These are phyloP conservation scores for Trypanosoma melophagium DNA, from an alignment of 208 protist genomes.

Conservation along the genomic window DNA sequence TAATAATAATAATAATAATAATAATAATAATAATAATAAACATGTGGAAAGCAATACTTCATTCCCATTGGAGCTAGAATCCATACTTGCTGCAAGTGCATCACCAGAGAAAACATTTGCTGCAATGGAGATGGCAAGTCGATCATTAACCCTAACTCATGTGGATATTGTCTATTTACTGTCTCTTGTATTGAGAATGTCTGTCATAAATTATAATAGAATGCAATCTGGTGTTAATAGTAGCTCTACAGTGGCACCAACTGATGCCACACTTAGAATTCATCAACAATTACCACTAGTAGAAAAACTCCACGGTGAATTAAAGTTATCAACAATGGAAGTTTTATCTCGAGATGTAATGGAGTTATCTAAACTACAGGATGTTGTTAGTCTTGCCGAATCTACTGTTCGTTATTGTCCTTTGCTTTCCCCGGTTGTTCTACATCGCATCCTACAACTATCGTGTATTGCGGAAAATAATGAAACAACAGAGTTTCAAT, in stretches of 20 bases:
- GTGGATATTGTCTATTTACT: conserved; percentile 11
- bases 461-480: background rate
- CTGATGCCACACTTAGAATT: conserved; percentile 5
- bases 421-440: conserved; percentile 13
- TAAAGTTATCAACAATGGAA: conserved; percentile 14
- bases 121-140: conserved; percentile 12
- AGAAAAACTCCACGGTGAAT: conserved; percentile 7
- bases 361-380: conserved; percentile 6
- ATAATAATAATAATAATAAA: conserved; percentile 8
- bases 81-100: background rate
- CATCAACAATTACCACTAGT: conserved; percentile 19
- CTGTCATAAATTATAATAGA: background rate
- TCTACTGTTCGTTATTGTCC: conserved; percentile 20
- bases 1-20: conserved; percentile 7
- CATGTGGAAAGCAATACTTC: background rate
- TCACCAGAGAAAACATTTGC: conserved; percentile 12
- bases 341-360: conserved; percentile 15
- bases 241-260: background rate
- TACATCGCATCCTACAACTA: conserved; percentile 25
- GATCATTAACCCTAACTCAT: conserved; percentile 1
- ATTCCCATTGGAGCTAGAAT: background rate
- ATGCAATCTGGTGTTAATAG: too few relatives aligned
- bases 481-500: background rate
- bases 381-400: conserved; percentile 11
- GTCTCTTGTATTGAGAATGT: conserved; percentile 11